A percentile compares a stretch with the other conserved stretches of the same genome.
Evolutionary conservation across 202 grass and related monocot genomes (phyloP).

Genomic region (Setaria viridis): DNA sequence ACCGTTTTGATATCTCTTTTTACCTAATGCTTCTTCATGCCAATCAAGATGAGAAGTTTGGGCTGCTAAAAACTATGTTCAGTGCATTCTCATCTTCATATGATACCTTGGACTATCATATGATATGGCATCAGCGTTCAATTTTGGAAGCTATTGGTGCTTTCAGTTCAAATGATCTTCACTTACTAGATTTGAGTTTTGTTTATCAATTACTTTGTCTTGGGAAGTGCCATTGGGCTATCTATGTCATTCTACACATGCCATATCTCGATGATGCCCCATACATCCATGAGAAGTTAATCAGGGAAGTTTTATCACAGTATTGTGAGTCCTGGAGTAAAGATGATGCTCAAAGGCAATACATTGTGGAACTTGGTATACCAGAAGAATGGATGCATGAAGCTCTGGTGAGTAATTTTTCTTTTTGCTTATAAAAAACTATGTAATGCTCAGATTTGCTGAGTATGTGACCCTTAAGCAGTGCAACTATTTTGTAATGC

Average conservation of each 20-base stretch:
- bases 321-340: conserved; percentile 88
- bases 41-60: too few species aligned
- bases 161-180: conserved; percentile 78
- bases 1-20: too few species aligned
- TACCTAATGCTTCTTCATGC: too few species aligned
- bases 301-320: conserved; percentile 77
- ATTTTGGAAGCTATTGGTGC: conserved; percentile 92
- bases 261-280: conserved; percentile 65
- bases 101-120: conserved; percentile 93
- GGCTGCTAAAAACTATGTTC: background rate
- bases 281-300: conserved; percentile 82
- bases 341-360: conserved; percentile 70
- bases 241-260: conserved; percentile 92
- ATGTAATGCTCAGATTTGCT: too few species aligned
- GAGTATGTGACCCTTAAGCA: too few species aligned
- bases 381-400: conserved; percentile 89
- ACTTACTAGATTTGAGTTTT: conserved; percentile 88
- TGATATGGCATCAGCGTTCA: conserved; percentile 93
- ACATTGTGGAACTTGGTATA: conserved; percentile 84
- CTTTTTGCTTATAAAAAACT: conserved; percentile 5
- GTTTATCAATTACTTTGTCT: conserved; percentile 86
- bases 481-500: background rate
- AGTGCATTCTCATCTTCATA: conserved; percentile 72
- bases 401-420: conserved; percentile 63
- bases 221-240: conserved; percentile 85